A percentile compares a stretch with the other conserved stretches of the same genome.
These are phyloP conservation scores for Penicillium angulare DNA, from an alignment of 495 filamentous ascomycete genomes.

Conservation along the genomic window DNA sequence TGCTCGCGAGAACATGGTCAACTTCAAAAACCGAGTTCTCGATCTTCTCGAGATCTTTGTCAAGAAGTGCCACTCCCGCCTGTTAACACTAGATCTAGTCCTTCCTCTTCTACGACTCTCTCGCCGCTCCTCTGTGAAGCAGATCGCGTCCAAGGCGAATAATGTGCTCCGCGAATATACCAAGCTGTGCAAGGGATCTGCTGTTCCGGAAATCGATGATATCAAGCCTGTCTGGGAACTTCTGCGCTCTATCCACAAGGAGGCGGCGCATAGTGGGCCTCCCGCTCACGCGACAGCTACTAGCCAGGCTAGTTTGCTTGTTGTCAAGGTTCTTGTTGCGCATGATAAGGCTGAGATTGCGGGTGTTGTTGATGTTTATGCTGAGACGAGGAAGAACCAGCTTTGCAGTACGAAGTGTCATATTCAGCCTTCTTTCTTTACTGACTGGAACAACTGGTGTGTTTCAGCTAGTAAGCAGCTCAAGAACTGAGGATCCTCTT, in stretches of 20 bases:
- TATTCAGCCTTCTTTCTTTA: slow-evolving; percentile 62
- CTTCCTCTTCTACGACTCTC: slow-evolving; percentile 61
- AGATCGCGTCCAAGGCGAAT: slow-evolving; percentile 70
- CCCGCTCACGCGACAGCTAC: slow-evolving; percentile 54
- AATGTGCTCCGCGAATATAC: slow-evolving; percentile 66
- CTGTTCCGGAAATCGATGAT: slow-evolving; percentile 40
- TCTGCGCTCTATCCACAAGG: slow-evolving; percentile 66
- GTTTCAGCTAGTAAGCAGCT: slow-evolving; percentile 46
- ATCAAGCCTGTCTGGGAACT: slow-evolving; percentile 53
- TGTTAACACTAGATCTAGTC: slow-evolving; percentile 64
- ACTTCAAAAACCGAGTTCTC: slow-evolving; percentile 92
- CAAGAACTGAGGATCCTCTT: slow-evolving; percentile 25
- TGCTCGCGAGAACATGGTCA: slow-evolving; percentile 83
- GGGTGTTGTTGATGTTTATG: slow-evolving; percentile 56
- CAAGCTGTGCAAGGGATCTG: slow-evolving; percentile 61
- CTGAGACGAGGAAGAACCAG: slow-evolving; percentile 52
- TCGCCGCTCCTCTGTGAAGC: slow-evolving; percentile 63
- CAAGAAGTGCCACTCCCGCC: slow-evolving; percentile 69
- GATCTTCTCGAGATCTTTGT: slow-evolving; percentile 85
- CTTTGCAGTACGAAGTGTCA: slow-evolving; percentile 53
- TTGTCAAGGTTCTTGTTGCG: slow-evolving; percentile 59
- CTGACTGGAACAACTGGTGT: slow-evolving; percentile 69
- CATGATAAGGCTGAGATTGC: slow-evolving; percentile 48
- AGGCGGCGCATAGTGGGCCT: slow-evolving; percentile 64
- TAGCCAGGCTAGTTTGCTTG: slow-evolving; percentile 61